These are phyloP conservation scores for Populus tremula DNA, from an alignment of 345 rosid genomes.

Conservation along the genomic window DNA sequence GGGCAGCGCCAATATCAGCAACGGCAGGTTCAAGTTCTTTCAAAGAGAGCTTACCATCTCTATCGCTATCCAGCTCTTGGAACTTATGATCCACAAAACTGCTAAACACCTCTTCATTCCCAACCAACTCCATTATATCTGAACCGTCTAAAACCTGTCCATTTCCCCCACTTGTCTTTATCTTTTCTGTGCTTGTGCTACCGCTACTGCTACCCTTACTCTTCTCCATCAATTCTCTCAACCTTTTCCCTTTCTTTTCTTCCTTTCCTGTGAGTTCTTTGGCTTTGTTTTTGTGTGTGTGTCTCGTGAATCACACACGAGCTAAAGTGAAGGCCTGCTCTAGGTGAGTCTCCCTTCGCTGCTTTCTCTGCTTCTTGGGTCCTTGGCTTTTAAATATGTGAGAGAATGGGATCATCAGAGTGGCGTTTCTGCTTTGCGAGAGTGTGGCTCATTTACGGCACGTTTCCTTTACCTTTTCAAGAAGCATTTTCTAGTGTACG, in stretches of 20 bases:
- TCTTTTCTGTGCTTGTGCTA: constrained; percentile 12
- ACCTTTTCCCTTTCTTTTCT: not conserved
- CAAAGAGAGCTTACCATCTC: constrained; percentile 79
- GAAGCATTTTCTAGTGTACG: not conserved
- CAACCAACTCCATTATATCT: constrained; percentile 85
- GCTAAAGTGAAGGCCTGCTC: constrained; percentile 10
- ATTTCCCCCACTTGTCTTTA: constrained; percentile 13
- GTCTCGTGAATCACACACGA: constrained; percentile 35
- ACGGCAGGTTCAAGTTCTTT: constrained; percentile 89
- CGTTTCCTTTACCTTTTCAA: constrained; percentile 11
- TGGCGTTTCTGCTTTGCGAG: not conserved
- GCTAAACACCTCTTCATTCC: constrained; percentile 68
- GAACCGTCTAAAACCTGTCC: constrained; percentile 65
- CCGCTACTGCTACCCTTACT: not conserved
- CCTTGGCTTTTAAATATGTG: not conserved
- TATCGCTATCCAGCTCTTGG: constrained; percentile 65
- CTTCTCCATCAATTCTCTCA: constrained; percentile 32
- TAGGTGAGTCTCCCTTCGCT: not conserved
- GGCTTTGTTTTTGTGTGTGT: not conserved
- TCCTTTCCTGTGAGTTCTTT: constrained; percentile 26
- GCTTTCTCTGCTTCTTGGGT: not conserved
- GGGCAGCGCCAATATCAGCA: constrained; percentile 88
- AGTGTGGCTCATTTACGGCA: constrained; percentile 8
- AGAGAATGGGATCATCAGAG: not conserved
- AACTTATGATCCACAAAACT: constrained; percentile 83